phyloP scores from a whole-genome alignment of 768 basidiomycete genomes.

The Lactifluus rugatus region DNA sequence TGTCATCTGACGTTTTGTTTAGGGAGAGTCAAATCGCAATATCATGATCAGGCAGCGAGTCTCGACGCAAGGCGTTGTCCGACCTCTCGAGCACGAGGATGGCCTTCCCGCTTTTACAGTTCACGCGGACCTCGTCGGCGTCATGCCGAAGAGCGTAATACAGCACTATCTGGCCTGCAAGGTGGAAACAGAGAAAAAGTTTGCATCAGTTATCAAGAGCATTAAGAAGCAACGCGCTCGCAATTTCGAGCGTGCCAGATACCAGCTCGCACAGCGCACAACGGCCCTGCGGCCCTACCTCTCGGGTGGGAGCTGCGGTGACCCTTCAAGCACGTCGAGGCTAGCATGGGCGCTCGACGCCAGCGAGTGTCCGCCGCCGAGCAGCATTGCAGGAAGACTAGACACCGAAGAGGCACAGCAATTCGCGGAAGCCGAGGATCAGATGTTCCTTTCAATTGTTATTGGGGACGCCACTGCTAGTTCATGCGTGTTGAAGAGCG shows the following conservation, averaged over 20 bases:
- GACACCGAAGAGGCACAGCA: slow-evolving; percentile 72
- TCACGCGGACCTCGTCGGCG: slow-evolving; percentile 53
- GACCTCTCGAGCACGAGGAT: slow-evolving; percentile 62
- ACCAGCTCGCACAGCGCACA: slow-evolving; percentile 48
- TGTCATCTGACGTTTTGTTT: neutral
- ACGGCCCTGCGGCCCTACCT: slow-evolving; percentile 27
- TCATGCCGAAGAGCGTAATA: slow-evolving; percentile 61
- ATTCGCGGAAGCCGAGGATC: slow-evolving; percentile 64
- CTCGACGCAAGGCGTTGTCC: slow-evolving; percentile 62
- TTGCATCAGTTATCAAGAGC: slow-evolving; percentile 39
- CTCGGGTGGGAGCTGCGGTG: slow-evolving; percentile 29
- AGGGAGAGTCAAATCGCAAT: slow-evolving; percentile 27
- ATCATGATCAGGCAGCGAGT: slow-evolving; percentile 89
- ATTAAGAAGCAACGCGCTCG: slow-evolving; percentile 57
- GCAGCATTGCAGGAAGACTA: slow-evolving; percentile 76
- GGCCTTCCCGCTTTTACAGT: slow-evolving; percentile 63
- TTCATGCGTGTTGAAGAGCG: neutral
- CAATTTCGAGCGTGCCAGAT: slow-evolving; percentile 32
- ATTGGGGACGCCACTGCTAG: neutral
- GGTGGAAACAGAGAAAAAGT: slow-evolving; percentile 56
- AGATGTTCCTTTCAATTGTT: slow-evolving; percentile 16
- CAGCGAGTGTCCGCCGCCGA: slow-evolving; percentile 79
- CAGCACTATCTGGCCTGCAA: slow-evolving; percentile 65
- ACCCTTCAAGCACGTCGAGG: slow-evolving; percentile 53
- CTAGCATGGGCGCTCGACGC: slow-evolving; percentile 75